Evolutionary conservation across 345 rosid genomes (phyloP).

Genomic region (Camelina hispida): DNA sequence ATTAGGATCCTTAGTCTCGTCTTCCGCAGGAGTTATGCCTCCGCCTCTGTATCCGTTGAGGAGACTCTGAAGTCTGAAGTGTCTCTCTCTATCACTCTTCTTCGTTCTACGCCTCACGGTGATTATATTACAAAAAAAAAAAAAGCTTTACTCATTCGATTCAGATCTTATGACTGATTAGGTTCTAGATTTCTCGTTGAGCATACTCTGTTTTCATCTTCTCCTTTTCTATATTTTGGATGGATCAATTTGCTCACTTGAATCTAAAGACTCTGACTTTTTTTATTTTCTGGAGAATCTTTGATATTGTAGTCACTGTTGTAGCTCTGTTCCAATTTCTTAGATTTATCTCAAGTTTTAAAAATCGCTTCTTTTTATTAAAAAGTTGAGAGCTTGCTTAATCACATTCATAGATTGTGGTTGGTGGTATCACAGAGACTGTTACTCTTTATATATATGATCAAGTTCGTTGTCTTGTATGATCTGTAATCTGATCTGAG

Average conservation of each 20-base stretch:
- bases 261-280: background rate
- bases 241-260: too few species aligned
- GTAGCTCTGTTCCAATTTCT: background rate
- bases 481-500: too few species aligned
- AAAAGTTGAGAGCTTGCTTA: background rate
- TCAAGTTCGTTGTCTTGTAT: too few species aligned
- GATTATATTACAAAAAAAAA: background rate
- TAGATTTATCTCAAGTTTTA: constrained; percentile 1
- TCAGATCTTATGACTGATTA: constrained; percentile 1
- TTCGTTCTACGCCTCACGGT: background rate
- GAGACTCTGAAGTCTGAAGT: background rate
- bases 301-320: background rate
- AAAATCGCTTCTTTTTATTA: background rate
- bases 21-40: too few species aligned
- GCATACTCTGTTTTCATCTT: background rate
- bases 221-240: background rate
- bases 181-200: background rate
- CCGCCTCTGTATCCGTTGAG: background rate
- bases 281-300: background rate
- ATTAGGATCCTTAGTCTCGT: background rate
- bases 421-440: too few species aligned
- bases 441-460: too few species aligned
- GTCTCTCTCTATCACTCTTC: background rate
- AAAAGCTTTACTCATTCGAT: too few species aligned
- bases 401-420: too few species aligned